phyloP scores from a whole-genome alignment of 106 monocot genomes.

The Iris macrosiphon region DNA sequence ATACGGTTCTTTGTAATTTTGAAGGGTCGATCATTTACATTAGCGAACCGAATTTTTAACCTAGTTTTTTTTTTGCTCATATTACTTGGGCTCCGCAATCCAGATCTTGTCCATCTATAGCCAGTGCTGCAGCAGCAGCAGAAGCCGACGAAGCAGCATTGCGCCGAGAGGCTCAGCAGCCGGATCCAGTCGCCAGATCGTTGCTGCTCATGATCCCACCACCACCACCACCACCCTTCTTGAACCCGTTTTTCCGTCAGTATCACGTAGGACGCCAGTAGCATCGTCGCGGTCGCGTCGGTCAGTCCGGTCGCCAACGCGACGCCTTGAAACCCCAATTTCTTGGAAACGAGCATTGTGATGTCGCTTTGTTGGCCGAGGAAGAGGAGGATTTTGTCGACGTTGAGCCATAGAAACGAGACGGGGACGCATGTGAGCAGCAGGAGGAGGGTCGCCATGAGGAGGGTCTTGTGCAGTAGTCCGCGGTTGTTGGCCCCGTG shows the following conservation, averaged over 20 bases:
- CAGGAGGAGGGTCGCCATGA: constrained; percentile 35
- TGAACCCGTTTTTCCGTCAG: constrained; percentile 9
- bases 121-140: too few species aligned
- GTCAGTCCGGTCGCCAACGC: constrained; percentile 57
- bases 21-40: too few species aligned
- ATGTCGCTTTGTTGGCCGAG: constrained; percentile 27
- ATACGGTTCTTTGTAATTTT: too few species aligned
- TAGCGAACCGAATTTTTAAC: too few species aligned
- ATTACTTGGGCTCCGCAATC: too few species aligned
- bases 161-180: not conserved
- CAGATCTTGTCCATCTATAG: too few species aligned
- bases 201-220: too few species aligned
- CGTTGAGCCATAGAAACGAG: constrained; percentile 36
- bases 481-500: constrained; percentile 34
- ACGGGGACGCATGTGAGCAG: constrained; percentile 23
- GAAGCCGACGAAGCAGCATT: constrained; percentile 19
- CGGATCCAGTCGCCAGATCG: not conserved
- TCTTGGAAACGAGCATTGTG: constrained; percentile 8
- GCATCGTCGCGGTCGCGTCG: constrained; percentile 37
- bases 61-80: too few species aligned
- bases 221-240: not conserved
- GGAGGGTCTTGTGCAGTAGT: constrained; percentile 41
- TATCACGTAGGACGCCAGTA: constrained; percentile 41
- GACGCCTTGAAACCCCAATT: constrained; percentile 46
- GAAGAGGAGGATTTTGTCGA: constrained; percentile 26